Base-by-base conservation (phyloP, 768 basidiomycete species). In the Rhizopogon roseolus region DNA sequence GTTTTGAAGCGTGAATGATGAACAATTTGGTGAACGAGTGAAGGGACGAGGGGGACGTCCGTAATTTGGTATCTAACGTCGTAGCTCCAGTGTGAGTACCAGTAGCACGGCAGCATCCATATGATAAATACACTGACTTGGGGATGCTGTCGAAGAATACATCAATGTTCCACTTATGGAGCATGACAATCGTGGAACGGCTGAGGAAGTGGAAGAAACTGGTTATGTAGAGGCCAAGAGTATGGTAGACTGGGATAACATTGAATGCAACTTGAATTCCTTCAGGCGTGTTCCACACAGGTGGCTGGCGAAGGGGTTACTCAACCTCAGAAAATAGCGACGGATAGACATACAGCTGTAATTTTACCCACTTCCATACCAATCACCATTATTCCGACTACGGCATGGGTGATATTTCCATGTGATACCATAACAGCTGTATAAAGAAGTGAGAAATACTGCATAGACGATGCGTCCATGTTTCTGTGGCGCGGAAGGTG, bases 351-450 rank as follows among this genome's bases (percentile, higher is more conserved):
- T 71, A 36, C 60, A 79, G 80, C 28, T 66, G 65, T 63, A 1
- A 77, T 71, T 34, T 71, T 64, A 2, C 58, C 48, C 0, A 55
- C 50, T 22, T 60, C 69, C 36, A 66, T 56, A 1, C 13, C 57
- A 5, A 73, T 29, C 4, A 76, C 63, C 0, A 67, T 58, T 0
- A 55, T 48, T 60, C 82, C 76, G 1, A 58, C 46, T 0, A 79
- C 39, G 1, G 75, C 71, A 44, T 63, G 74, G 5, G 75, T 61
- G 10, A 83, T 41, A 63, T 84, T 85, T 37, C 78, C 77, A 60
- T 86, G 84, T 1, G 82, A 78, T 14, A 83, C 76, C 82, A 80
- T 81, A 13, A 85, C 80, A 13, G 79, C 83, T 85, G n/a, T 19
- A 41, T 19, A 1, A 43, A 9, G 11, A 19, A 51, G 28, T 41